A percentile compares a stretch with the other conserved stretches of the same genome.
phyloP scores from a whole-genome alignment of 352 stramenopile genomes.

The Thraustochytrium striatum region DNA sequence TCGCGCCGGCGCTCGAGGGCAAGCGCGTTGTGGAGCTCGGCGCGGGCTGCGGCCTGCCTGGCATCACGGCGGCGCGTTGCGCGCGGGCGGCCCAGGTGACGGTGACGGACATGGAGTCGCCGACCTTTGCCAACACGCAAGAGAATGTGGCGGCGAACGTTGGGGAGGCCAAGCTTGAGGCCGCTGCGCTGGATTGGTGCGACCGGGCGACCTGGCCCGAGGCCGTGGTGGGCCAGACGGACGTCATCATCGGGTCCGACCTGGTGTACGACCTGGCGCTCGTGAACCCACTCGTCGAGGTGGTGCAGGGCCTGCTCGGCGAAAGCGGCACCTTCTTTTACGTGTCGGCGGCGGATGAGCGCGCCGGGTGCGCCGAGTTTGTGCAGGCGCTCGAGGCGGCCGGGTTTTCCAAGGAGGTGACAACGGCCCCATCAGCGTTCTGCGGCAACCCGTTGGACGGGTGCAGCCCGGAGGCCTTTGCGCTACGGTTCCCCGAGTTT shows the following conservation, averaged over 20 bases:
- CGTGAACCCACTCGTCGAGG: slow-evolving; percentile 61
- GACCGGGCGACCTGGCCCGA: slow-evolving; percentile 1
- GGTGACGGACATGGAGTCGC: slow-evolving; percentile 66
- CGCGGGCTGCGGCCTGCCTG: slow-evolving; percentile 67
- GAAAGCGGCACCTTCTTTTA: slow-evolving; percentile 62
- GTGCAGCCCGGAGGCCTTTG: neutral
- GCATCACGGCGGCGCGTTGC: slow-evolving; percentile 41
- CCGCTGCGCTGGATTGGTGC: slow-evolving; percentile 47
- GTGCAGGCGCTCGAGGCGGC: slow-evolving; percentile 59
- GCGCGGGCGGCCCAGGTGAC: slow-evolving; percentile 56
- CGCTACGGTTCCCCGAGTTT: slow-evolving; percentile 29
- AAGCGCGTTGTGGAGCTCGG: slow-evolving; percentile 68
- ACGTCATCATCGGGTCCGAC: slow-evolving; percentile 70
- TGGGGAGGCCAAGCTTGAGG: slow-evolving; percentile 10
- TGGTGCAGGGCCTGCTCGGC: slow-evolving; percentile 59
- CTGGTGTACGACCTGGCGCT: slow-evolving; percentile 69
- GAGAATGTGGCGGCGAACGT: slow-evolving; percentile 67
- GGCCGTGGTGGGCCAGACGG: neutral
- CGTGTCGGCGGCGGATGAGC: slow-evolving; percentile 58
- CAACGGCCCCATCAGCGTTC: neutral
- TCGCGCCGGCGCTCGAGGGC: slow-evolving; percentile 50
- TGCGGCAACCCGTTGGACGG: neutral
- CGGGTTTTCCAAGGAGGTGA: slow-evolving; percentile 21
- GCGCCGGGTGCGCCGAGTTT: slow-evolving; percentile 65
- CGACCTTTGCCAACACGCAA: slow-evolving; percentile 65